phyloP scores from a whole-genome alignment of 805 yeast species.

The Zygosaccharomyces bisporus region DNA sequence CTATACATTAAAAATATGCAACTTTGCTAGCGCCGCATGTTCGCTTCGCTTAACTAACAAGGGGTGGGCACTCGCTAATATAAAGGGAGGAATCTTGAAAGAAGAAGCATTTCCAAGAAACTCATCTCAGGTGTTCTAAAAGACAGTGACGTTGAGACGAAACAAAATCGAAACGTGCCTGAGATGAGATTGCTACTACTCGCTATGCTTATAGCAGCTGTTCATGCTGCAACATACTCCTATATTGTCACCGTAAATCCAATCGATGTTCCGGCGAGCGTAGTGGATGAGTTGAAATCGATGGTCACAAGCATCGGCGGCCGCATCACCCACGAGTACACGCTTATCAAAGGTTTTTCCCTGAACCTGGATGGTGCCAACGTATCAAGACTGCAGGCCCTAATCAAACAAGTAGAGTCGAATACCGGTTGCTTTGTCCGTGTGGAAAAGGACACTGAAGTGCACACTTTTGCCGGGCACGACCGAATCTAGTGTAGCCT shows the following conservation, averaged over 20 bases:
- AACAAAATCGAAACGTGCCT: not conserved
- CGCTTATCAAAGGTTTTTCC: conserved; percentile 47
- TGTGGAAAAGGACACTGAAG: conserved; percentile 31
- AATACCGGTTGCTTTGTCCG: conserved; percentile 21
- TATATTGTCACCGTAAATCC: conserved; percentile 23
- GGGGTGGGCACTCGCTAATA: no score
- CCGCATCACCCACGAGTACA: conserved; percentile 45
- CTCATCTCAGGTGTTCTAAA: no score
- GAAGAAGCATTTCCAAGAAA: no score
- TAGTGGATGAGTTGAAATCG: conserved; percentile 32
- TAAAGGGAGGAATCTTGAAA: no score
- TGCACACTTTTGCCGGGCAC: conserved; percentile 20
- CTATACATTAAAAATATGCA: not conserved
- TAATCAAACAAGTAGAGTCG: conserved; percentile 18
- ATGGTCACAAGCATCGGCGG: conserved; percentile 42
- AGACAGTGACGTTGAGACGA: no score
- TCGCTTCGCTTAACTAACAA: not conserved
- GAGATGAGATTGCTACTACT: not conserved
- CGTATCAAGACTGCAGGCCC: conserved; percentile 22
- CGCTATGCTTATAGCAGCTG: conserved; percentile 2
- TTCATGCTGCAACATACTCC: conserved; percentile 12
- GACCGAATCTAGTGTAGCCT: conserved; percentile 1
- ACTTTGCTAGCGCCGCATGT: not conserved
- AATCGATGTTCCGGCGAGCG: conserved; percentile 10
- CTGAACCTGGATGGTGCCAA: conserved; percentile 38